Evolutionary conservation across 108 stramenopile species (phyloP).

Genomic region (Asterionellopsis glacialis): DNA sequence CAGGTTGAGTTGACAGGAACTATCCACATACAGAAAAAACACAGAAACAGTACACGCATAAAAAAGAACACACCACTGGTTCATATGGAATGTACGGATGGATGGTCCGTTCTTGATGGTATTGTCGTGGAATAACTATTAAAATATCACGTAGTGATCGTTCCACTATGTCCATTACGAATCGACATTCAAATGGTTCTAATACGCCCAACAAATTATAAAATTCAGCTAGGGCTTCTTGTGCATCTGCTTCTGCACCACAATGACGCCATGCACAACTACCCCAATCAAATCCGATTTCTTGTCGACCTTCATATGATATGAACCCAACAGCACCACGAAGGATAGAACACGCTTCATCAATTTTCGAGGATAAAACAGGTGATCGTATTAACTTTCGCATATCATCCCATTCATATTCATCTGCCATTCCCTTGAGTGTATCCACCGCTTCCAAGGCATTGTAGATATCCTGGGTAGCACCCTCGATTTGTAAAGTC

Average conservation of each 20-base stretch:
- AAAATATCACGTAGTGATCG: slow-evolving; percentile 76
- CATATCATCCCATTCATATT: slow-evolving; percentile 76
- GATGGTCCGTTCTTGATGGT: too few relatives aligned
- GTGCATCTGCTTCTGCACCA: slow-evolving; percentile 78
- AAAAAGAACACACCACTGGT: too few relatives aligned
- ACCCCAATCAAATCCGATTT: slow-evolving; percentile 83
- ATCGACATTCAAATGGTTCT: slow-evolving; percentile 82
- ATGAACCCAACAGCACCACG: background rate
- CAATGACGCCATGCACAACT: slow-evolving; percentile 87
- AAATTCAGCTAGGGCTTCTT: slow-evolving; percentile 79
- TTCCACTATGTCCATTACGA: slow-evolving; percentile 70
- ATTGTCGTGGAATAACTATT: slow-evolving; percentile 13
- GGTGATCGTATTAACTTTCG: slow-evolving; percentile 15
- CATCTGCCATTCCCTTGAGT: slow-evolving; percentile 43
- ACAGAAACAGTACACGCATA: too few relatives aligned
- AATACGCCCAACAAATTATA: slow-evolving; percentile 63
- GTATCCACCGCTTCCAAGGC: slow-evolving; percentile 34
- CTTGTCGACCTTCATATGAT: slow-evolving; percentile 21
- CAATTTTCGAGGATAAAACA: slow-evolving; percentile 12
- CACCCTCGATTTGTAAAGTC: slow-evolving; percentile 22
- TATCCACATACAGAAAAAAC: too few relatives aligned
- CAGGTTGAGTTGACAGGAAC: too few relatives aligned
- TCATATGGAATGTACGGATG: too few relatives aligned
- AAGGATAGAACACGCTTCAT: slow-evolving; percentile 18
- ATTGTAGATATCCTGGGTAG: slow-evolving; percentile 34